Evolutionary conservation across 1,284 basidiomycete species (phyloP).

Genomic region (Apiotrichum gamsii): DNA sequence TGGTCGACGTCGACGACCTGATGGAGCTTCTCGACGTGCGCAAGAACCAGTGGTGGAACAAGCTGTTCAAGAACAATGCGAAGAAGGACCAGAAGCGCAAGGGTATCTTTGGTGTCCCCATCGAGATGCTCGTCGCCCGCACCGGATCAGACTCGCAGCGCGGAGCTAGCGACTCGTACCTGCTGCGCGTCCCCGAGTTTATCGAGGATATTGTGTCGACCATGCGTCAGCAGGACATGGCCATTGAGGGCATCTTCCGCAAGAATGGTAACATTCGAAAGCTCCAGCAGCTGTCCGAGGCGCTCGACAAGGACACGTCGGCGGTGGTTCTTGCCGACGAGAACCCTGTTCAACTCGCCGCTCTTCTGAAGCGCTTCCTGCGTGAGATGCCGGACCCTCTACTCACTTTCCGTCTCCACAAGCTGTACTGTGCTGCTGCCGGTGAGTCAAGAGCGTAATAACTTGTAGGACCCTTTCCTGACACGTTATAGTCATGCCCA

Average conservation of each 20-base stretch:
- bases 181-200: conserved; percentile 87
- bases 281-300: conserved; percentile 81
- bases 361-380: conserved; percentile 93
- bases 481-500: conserved; percentile 57
- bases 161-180: conserved; percentile 77
- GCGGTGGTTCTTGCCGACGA: conserved; percentile 88
- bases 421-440: conserved; percentile 80
- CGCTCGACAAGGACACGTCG: conserved; percentile 84
- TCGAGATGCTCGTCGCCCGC: conserved; percentile 90
- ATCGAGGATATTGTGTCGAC: conserved; percentile 96
- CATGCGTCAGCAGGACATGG: conserved; percentile 99
- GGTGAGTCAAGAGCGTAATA: conserved; percentile 56
- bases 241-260: conserved; percentile 96
- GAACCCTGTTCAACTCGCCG: conserved; percentile 95
- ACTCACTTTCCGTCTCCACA: conserved; percentile 89
- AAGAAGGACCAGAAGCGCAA: conserved; percentile 85
- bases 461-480: no score
- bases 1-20: conserved; percentile 84
- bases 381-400: conserved; percentile 94
- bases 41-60: conserved; percentile 95
- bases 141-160: conserved; percentile 84
- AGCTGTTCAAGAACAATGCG: conserved; percentile 84
- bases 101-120: conserved; percentile 84
- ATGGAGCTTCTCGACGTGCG: conserved; percentile 87
- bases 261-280: conserved; percentile 97